Conservation (phyloP, 2,329 filamentous ascomycete genomes). For the Fusarium sulawesiense region DNA sequence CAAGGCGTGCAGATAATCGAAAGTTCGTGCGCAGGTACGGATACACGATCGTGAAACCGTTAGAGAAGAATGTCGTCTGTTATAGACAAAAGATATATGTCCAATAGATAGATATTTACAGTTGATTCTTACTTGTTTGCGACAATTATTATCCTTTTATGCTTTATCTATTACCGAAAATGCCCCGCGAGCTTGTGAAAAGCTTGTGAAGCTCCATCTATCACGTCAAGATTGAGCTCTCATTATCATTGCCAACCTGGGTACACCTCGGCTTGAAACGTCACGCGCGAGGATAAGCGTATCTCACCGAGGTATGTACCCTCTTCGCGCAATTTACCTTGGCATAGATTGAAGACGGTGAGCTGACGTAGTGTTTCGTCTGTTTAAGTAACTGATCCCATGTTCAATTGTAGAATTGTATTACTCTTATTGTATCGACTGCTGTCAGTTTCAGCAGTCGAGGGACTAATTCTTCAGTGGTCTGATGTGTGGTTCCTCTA, state of each 20-base stretch:
- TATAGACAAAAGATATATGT: neutral
- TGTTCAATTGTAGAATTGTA: neutral
- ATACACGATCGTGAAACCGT: constrained; percentile 11
- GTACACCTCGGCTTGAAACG: constrained; percentile 37
- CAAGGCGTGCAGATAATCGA: neutral
- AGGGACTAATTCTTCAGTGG: neutral
- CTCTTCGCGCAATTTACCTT: constrained; percentile 30
- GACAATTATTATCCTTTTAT: constrained; percentile 34
- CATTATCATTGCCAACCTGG: constrained; percentile 18
- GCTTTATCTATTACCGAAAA: constrained; percentile 33
- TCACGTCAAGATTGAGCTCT: constrained; percentile 25
- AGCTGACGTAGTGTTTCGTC: constrained; percentile 28
- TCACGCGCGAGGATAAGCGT: constrained; percentile 26
- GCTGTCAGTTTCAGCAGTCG: neutral
- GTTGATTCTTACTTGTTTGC: constrained; percentile 8
- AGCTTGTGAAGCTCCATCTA: constrained; percentile 35
- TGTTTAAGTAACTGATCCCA: constrained; percentile 27
- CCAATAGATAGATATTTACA: neutral
- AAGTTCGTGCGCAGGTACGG: constrained; percentile 3
- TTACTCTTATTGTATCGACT: neutral
- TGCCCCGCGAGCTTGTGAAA: constrained; percentile 35
- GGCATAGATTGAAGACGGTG: constrained; percentile 18
- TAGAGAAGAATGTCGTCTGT: constrained; percentile 8
- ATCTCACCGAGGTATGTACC: constrained; percentile 34
- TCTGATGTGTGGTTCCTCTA: constrained; percentile 7